phyloP scores from a whole-genome alignment of 148 eudicot species.

The Rhododendron kiyosumense region DNA sequence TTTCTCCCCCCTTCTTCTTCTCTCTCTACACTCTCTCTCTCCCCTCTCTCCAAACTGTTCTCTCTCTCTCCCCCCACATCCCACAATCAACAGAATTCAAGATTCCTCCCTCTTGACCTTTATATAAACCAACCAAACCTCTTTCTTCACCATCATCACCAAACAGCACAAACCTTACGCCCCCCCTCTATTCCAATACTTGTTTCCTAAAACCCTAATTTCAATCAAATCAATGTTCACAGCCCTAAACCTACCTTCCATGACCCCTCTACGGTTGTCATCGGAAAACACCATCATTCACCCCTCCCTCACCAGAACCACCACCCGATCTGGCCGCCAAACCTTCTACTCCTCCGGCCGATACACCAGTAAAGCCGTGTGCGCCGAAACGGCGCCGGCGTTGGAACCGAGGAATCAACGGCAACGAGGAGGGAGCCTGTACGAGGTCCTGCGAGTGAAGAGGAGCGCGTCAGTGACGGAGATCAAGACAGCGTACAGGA shows the following conservation, averaged over 20 bases:
- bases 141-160: background rate
- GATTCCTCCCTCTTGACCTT: background rate
- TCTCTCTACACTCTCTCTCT: background rate
- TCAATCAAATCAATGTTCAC: constrained; percentile 21
- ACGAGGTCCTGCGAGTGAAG: constrained; percentile 51
- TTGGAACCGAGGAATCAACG: background rate
- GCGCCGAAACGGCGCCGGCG: constrained; percentile 9
- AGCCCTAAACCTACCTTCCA: constrained; percentile 19
- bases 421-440: constrained; percentile 28
- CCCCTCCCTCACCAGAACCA: background rate
- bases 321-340: constrained; percentile 1
- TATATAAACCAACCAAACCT: background rate
- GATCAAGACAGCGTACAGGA: constrained; percentile 66
- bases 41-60: background rate
- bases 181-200: background rate
- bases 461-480: constrained; percentile 45
- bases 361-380: background rate
- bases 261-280: background rate
- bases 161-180: background rate
- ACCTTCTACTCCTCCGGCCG: background rate
- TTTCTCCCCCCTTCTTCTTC: background rate
- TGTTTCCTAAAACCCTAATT: background rate
- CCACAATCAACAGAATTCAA: background rate
- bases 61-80: background rate
- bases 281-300: background rate